A percentile compares a stretch with the other conserved stretches of the same genome.
Evolutionary conservation across 1,284 basidiomycete genomes (phyloP).

Genomic region (Malassezia nana): DNA sequence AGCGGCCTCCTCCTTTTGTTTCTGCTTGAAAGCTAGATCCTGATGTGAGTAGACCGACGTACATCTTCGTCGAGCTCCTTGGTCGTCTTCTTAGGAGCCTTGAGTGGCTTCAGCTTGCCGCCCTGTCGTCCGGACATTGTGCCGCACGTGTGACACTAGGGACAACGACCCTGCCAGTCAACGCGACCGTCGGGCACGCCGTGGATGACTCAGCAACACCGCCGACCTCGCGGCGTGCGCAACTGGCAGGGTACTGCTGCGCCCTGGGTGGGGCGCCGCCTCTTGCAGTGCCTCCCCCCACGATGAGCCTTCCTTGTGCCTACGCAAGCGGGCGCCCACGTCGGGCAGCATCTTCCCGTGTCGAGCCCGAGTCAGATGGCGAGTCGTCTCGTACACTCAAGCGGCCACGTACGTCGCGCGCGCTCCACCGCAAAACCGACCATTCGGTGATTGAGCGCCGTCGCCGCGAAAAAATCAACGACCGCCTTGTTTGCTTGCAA

Average conservation of each 20-base stretch:
- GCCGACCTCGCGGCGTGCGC: neutral
- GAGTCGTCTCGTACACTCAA: slow-evolving; percentile 1
- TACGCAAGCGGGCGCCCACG: slow-evolving; percentile 6
- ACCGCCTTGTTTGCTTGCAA: slow-evolving; percentile 40
- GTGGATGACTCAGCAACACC: neutral
- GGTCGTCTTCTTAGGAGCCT: slow-evolving; percentile 36
- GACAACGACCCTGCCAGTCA: neutral
- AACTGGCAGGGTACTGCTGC: neutral
- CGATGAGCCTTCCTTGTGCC: neutral
- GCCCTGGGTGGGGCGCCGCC: neutral
- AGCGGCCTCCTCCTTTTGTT: slow-evolving; percentile 40
- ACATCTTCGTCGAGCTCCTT: slow-evolving; percentile 42
- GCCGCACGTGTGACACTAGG: neutral
- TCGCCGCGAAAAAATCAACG: slow-evolving; percentile 47
- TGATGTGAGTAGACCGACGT: slow-evolving; percentile 17
- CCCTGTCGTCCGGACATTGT: slow-evolving; percentile 40
- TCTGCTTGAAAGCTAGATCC: slow-evolving; percentile 37
- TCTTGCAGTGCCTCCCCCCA: neutral
- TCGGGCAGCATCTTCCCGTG: neutral
- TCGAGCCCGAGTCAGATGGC: neutral
- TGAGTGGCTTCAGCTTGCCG: slow-evolving; percentile 42
- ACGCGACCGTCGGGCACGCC: neutral
- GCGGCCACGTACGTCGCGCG: slow-evolving; percentile 26
- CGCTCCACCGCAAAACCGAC: slow-evolving; percentile 41
- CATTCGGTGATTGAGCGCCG: slow-evolving; percentile 46